Evolutionary conservation across 495 filamentous ascomycete genomes (phyloP).

Genomic region (Tuber indicum): DNA sequence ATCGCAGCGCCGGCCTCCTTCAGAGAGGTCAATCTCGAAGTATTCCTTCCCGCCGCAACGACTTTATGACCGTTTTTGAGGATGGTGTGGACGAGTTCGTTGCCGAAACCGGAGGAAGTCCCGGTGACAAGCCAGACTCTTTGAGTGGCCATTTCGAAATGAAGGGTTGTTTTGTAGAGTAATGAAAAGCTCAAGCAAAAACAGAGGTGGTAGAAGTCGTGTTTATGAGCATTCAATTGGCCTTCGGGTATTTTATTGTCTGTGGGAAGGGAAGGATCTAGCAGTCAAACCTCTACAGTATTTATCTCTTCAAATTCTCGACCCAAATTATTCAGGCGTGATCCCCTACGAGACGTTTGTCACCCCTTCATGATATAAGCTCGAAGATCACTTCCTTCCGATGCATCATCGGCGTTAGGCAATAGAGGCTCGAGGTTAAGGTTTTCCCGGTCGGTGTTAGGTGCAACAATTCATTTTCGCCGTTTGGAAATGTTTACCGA

Average conservation of each 20-base stretch:
- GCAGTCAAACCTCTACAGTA: neutral
- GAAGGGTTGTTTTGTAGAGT: neutral
- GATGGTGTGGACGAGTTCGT: constrained; percentile 44
- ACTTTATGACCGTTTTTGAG: constrained; percentile 52
- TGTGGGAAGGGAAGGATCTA: neutral
- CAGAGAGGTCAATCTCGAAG: constrained; percentile 45
- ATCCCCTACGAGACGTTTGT: neutral
- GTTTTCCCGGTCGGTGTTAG: neutral
- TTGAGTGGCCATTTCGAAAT: constrained; percentile 21
- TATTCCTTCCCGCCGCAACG: constrained; percentile 52
- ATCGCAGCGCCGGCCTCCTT: constrained; percentile 46
- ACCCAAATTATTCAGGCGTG: neutral
- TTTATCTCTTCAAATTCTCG: neutral
- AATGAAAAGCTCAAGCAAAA: neutral
- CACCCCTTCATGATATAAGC: neutral
- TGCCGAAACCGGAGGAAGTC: constrained; percentile 49
- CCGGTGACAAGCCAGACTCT: constrained; percentile 52
- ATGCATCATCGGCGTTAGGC: neutral
- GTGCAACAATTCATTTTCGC: neutral
- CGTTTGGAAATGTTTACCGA: too few relatives aligned
- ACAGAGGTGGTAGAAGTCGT: neutral
- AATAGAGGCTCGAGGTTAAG: neutral
- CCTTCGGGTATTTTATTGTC: neutral
- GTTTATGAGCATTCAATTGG: neutral
- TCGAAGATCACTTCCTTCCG: neutral